Percentiles rank a stretch among this genome's conserved stretches.
These are phyloP conservation scores for Cordyceps tenuipes DNA, from an alignment of 2,329 filamentous ascomycete species.

Conservation along the genomic window DNA sequence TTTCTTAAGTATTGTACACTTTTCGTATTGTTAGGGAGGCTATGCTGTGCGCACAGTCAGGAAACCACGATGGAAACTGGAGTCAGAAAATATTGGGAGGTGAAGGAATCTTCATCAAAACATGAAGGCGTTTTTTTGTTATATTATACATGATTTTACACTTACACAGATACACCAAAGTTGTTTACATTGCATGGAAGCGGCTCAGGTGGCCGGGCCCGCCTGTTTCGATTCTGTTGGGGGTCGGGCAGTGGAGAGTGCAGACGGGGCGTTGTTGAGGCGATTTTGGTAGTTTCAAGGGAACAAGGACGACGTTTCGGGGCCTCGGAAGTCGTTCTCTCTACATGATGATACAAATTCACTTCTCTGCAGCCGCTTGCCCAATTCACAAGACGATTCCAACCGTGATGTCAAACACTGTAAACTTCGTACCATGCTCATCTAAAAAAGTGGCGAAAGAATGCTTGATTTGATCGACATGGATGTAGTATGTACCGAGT, in stretches of 20 bases:
- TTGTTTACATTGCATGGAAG: neutral
- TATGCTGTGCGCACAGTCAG: neutral
- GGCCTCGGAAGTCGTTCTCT: neutral
- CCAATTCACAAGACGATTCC: neutral
- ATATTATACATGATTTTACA: neutral
- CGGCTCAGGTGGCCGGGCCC: neutral
- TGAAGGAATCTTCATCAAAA: neutral
- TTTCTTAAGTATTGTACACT: neutral
- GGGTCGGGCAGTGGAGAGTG: neutral
- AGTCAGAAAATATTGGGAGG: constrained; percentile 8
- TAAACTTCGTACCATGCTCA: too few relatives aligned
- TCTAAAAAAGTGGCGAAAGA: neutral
- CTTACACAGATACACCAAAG: neutral
- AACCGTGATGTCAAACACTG: neutral
- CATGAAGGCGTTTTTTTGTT: constrained; percentile 3
- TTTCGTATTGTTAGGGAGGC: neutral
- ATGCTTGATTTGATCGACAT: neutral
- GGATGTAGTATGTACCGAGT: neutral
- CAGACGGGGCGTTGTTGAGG: neutral
- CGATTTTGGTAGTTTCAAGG: constrained; percentile 11
- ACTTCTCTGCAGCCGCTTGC: neutral
- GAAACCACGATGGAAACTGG: constrained; percentile 1
- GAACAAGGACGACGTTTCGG: neutral
- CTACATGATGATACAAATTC: constrained; percentile 9
- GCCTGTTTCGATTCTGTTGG: neutral